Conservation (phyloP, 345 rosid species). For the Raphanus sativus region DNA sequence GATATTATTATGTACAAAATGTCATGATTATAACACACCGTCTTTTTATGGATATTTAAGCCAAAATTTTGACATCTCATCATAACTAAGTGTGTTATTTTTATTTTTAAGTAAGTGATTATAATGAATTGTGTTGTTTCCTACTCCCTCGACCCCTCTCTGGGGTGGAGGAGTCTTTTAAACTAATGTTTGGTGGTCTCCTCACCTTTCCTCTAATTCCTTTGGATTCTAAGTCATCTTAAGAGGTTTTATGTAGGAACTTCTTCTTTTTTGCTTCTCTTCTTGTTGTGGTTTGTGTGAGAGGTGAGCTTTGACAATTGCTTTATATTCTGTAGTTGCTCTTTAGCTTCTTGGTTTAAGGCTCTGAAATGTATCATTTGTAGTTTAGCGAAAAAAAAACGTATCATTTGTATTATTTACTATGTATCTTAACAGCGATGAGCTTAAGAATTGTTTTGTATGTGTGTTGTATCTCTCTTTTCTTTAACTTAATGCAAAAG, state of each 20-base stretch:
- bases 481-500: too few relatives aligned
- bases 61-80: not conserved
- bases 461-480: not conserved
- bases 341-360: not conserved
- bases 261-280: not conserved
- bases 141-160: not conserved
- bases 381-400: too few relatives aligned
- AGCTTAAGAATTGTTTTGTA: not conserved
- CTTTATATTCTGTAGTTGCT: not conserved
- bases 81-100: not conserved
- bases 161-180: too few relatives aligned
- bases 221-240: not conserved
- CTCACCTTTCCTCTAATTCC: not conserved
- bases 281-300: not conserved
- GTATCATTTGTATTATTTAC: not conserved
- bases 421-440: not conserved
- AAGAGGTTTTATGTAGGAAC: not conserved
- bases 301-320: not conserved
- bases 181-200: not conserved
- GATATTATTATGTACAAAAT: not conserved
- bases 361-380: not conserved
- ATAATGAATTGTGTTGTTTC: not conserved
- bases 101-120: not conserved
- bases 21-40: not conserved
- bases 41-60: not conserved